A percentile compares a stretch with the other conserved stretches of the same genome.
Evolutionary conservation across 345 rosid species (phyloP).

Genomic region (Murraya paniculata): DNA sequence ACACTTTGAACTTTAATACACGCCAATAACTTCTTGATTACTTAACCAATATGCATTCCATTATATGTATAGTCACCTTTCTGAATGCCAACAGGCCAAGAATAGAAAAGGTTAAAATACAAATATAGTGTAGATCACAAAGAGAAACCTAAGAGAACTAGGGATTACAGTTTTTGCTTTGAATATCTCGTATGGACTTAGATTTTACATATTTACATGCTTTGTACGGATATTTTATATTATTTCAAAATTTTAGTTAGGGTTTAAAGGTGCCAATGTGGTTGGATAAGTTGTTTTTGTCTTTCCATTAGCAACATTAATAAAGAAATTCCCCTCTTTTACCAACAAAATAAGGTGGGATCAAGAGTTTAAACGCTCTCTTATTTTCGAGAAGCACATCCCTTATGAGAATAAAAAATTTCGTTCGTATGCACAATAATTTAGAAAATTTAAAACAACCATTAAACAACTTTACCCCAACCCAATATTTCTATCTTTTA

Average conservation of each 20-base stretch:
- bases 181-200: neutral
- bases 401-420: neutral
- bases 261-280: neutral
- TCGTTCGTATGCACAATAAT: neutral
- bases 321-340: constrained; percentile 4
- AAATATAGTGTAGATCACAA: neutral
- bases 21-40: too few species aligned
- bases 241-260: neutral
- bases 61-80: neutral
- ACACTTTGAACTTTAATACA: too few species aligned
- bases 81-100: neutral
- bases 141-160: neutral
- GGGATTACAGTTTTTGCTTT: neutral
- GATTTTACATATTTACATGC: constrained; percentile 1
- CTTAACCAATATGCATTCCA: neutral
- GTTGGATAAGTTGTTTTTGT: constrained; percentile 12
- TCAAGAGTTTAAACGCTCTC: neutral
- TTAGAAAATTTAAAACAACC: neutral
- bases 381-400: constrained; percentile 23
- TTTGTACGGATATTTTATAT: constrained; percentile 17
- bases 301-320: constrained; percentile 14
- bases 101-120: neutral
- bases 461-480: neutral
- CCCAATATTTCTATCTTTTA: neutral
- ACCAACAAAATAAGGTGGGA: constrained; percentile 1